phyloP scores from a whole-genome alignment of 257 asterid genomes.

The Apocynum venetum region DNA sequence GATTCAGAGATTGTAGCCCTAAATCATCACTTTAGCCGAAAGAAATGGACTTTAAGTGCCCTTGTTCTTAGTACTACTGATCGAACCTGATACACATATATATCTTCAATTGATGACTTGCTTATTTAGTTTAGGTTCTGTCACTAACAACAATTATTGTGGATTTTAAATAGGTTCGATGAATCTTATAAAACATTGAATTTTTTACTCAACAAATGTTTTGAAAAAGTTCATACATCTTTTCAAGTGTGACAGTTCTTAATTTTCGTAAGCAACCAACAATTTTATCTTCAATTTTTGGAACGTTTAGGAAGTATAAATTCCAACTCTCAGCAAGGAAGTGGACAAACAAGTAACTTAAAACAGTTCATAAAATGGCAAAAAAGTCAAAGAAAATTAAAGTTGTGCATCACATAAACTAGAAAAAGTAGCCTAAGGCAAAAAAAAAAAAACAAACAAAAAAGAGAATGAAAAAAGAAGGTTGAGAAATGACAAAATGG shows the following conservation, averaged over 20 bases:
- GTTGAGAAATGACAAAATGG: no score
- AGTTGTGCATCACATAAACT: no score
- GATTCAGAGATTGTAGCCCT: background rate
- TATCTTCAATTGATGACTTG: background rate
- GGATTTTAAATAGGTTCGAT: no score
- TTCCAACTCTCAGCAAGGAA: background rate
- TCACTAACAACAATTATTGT: background rate
- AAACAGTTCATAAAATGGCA: no score
- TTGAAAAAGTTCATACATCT: background rate
- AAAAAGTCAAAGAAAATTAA: no score
- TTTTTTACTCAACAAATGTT: no score
- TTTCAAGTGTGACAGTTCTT: no score
- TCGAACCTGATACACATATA: background rate
- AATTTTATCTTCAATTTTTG: background rate
- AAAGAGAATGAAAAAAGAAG: no score
- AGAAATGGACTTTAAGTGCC: slow-evolving; percentile 7
- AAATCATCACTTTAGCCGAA: slow-evolving; percentile 10
- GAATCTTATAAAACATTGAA: no score
- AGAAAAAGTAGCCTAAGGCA: no score
- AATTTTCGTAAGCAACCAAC: background rate
- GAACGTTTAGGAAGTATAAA: background rate
- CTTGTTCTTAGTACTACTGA: background rate
- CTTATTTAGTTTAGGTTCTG: background rate
- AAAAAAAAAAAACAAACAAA: no score
- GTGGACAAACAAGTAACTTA: no score